Evolutionary conservation across 768 basidiomycete species (phyloP), one percentile per base, ranked within the genome.

Genomic region (Inosperma sp.): DNA sequence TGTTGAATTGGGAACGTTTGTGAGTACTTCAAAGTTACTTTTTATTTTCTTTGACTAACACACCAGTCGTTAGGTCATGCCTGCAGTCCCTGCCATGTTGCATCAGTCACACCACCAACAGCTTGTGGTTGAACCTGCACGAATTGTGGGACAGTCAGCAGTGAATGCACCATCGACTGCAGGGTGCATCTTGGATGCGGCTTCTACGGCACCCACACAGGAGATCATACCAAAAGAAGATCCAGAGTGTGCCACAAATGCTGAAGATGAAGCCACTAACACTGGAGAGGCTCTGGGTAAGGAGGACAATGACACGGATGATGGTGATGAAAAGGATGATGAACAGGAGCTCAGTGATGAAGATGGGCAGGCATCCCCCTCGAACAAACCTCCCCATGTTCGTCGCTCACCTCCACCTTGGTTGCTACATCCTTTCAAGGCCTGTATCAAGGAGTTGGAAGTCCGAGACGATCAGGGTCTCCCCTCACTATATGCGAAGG

Each of bases 401-500:
- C 25, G n/a, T 27, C 41, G 19, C 29, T 27, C 19, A 5, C 41
- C 41, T 26, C 25, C 41, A 26, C 25, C 41, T 42, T 42, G 41
- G 25, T 42, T 42, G 29, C 25, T 26, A 17, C 14, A 42, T 13
- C 25, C 41, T 10, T 42, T 42, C 25, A 8, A 17, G 19, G 25
- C 41, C 10, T 42, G 41, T 27, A 17, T 42, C 41, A 27, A 26
- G 25, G 25, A 39, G 23, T 23, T 39, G 37, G 37, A 39, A 21
- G 37, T 39, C 19, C 37, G 37, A 41, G 39, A 41, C 26, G 39
- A 13, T 23, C 39, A 41, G 26, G 39, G 39, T 23, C 39, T 41
- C 22, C 39, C 39, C 2, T 22, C 39, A 4, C 12, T 41, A 22
- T 41, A 41, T 8, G 39, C 39, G 19, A 42, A 42, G 25, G 5